Evolutionary conservation across 208 protist genomes (phyloP).

Genomic region (Wallacemonas sp.): DNA sequence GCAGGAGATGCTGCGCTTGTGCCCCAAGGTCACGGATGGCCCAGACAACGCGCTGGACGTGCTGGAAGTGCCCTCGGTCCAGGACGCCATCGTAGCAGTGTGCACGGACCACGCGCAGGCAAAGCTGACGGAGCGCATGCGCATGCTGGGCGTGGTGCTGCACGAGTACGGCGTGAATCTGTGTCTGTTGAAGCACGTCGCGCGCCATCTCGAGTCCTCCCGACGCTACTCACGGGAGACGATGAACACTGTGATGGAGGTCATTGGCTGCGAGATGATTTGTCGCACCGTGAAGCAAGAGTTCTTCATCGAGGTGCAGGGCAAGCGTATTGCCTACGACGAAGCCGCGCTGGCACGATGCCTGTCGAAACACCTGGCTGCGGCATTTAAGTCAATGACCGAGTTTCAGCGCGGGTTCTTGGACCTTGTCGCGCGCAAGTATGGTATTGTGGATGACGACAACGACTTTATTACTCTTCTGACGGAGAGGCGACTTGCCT

Average conservation of each 20-base stretch:
- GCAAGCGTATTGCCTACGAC: slow-evolving; percentile 79
- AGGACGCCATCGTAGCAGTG: slow-evolving; percentile 35
- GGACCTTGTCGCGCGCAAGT: slow-evolving; percentile 62
- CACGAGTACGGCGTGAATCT: slow-evolving; percentile 78
- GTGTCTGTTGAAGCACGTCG: slow-evolving; percentile 75
- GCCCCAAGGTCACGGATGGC: slow-evolving; percentile 41
- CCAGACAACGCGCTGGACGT: slow-evolving; percentile 54
- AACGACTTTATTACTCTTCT: slow-evolving; percentile 47
- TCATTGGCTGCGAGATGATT: slow-evolving; percentile 72
- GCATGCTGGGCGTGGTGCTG: slow-evolving; percentile 19
- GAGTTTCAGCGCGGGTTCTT: slow-evolving; percentile 54
- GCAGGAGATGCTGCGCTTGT: slow-evolving; percentile 72
- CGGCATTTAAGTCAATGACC: slow-evolving; percentile 31
- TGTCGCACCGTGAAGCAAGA: slow-evolving; percentile 76
- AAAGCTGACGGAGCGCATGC: slow-evolving; percentile 17
- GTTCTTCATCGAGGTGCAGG: slow-evolving; percentile 82
- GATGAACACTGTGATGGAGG: slow-evolving; percentile 14
- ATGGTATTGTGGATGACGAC: slow-evolving; percentile 72
- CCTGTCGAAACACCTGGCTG: slow-evolving; percentile 57
- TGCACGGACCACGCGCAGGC: slow-evolving; percentile 8
- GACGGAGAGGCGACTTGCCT: slow-evolving; percentile 28
- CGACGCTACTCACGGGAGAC: slow-evolving; percentile 3
- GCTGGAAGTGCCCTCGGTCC: slow-evolving; percentile 30
- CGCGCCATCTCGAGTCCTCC: slow-evolving; percentile 18
- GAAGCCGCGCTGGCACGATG: slow-evolving; percentile 33